Base-by-base conservation (phyloP, 164 flowering plant species). In the Echeveria elegans region DNA sequence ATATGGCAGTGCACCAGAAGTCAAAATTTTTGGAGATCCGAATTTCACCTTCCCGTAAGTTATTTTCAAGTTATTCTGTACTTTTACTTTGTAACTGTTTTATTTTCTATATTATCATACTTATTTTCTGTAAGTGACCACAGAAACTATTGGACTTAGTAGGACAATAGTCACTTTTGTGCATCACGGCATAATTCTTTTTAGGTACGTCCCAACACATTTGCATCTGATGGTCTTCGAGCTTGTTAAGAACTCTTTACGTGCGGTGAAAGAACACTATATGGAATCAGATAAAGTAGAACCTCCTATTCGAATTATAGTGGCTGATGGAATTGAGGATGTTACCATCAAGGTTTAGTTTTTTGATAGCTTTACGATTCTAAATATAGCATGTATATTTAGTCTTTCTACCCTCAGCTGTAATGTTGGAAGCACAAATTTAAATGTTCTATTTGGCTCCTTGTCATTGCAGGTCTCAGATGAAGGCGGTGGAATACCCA, bases 151-250 rank as follows among this genome's bases (percentile, higher is more conserved):
- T 53, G 59, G 59, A 53, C 59, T 23, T 53, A 24, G 59, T 53
- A 24, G 30, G 28, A 12, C 30, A 53, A 24, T 53, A 29, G 24
- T 53, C 29, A 53, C 59, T 28, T 52, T 43, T 50, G 66, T 50
- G 38, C 11, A 68, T 47, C 60, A 64, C 12, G 0, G n/a, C n/a
- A 14, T 29, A n/a, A 21, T 38, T 43, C 38, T 5, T 74, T 0
- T 50, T 86, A 95, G 99, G 28, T 95, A 95, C 74, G 98, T 92
- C 50, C 97, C 97, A 12, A 61, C 96, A 26, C 99, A 95, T 71
- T 85, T 95, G 81, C 98, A 95, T 73, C 83, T 92, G 62, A 95
- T 95, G 99, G 94, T 92, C 40, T 95, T 90, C 77, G 98, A 95
- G 81, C 75, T 95, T 76, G 99, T 92, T n/a, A 95, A 95, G 80